These are phyloP conservation scores for Cicer arietinum DNA, from an alignment of 306 rosid genomes.

Conservation along the genomic window DNA sequence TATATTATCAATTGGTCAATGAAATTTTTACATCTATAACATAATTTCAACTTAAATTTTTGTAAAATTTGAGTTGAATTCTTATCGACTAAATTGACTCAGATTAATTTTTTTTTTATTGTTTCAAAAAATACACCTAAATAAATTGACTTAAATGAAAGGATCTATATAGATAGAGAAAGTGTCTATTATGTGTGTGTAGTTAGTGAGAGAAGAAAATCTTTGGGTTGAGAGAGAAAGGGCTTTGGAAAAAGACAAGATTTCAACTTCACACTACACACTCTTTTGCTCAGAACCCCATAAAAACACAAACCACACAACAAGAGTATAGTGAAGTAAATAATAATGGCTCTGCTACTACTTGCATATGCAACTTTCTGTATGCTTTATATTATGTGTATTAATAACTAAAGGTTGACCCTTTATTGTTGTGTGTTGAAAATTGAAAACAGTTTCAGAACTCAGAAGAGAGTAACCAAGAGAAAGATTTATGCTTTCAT, in stretches of 20 bases:
- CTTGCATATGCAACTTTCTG: conserved; percentile 54
- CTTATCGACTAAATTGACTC: no score
- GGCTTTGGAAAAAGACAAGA: conserved; percentile 26
- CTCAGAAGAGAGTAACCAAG: conserved; percentile 22
- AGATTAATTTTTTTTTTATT: neutral
- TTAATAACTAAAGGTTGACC: conserved; percentile 36
- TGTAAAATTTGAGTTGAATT: no score
- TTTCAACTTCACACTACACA: conserved; percentile 47
- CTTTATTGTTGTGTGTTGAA: conserved; percentile 41
- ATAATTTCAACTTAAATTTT: no score
- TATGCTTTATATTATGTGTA: conserved; percentile 53
- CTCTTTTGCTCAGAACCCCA: conserved; percentile 49
- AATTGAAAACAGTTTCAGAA: conserved; percentile 12
- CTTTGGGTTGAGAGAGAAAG: conserved; percentile 23
- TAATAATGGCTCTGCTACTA: conserved; percentile 48
- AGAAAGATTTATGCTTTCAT: conserved; percentile 52
- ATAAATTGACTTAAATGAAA: conserved; percentile 16
- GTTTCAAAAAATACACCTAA: conserved; percentile 9
- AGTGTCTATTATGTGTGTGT: neutral
- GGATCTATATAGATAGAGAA: conserved; percentile 19
- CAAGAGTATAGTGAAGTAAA: conserved; percentile 38
- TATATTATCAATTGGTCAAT: no score
- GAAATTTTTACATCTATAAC: no score
- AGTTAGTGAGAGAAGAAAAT: conserved; percentile 3
- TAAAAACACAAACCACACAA: conserved; percentile 38